Base-by-base conservation (phyloP, 768 basidiomycete species). In the Amanita pseudoporphyria region DNA sequence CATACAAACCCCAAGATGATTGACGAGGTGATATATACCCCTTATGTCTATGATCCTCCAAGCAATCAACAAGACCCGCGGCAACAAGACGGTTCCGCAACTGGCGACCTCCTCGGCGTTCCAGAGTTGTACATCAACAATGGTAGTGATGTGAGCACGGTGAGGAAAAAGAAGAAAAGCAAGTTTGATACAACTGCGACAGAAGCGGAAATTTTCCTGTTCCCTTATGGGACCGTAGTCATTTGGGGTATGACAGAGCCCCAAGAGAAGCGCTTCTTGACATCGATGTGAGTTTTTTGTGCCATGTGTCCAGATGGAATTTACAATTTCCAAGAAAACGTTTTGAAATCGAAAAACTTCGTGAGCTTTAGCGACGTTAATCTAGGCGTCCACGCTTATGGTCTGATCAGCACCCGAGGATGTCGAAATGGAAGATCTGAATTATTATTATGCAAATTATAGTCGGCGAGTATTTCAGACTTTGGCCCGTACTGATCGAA, bases 221-320 rank as follows among this genome's bases (percentile, higher is more conserved):
- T 96, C 65, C 79, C 85, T 54, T 96, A 95, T 61, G 94, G 94
- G 10, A 93, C 90, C 0, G 87, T 95, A 22, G 94, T 97, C 21
- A 88, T 95, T 45, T 97, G 94, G 94, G 94, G 94, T 21, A 96
- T 97, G 93, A 84, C 88, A 33, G 91, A 96, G 62, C 71, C 80
- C 5, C 89, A 96, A 60, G 94, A 97, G 70, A 87, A 79, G 63
- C 74, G 92, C 7, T 92, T 97, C 59, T 67, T 97, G 53, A 81
- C 86, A 22, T 93, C 92, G 18, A 77, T 97, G 94, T 94, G 59
- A 66, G 88, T 71, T 24, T 43, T 33, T 39, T 43, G 21, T 40
- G 44, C 28, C 47, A 37, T 45, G 42, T 33, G 32, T 16, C 46
- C 32, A 30, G 26, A 32, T 50, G 36, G 18, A 51, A 53, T 56